phyloP scores from a whole-genome alignment of 2,329 filamentous ascomycete species.

The Cladobotryum mycophilum region DNA sequence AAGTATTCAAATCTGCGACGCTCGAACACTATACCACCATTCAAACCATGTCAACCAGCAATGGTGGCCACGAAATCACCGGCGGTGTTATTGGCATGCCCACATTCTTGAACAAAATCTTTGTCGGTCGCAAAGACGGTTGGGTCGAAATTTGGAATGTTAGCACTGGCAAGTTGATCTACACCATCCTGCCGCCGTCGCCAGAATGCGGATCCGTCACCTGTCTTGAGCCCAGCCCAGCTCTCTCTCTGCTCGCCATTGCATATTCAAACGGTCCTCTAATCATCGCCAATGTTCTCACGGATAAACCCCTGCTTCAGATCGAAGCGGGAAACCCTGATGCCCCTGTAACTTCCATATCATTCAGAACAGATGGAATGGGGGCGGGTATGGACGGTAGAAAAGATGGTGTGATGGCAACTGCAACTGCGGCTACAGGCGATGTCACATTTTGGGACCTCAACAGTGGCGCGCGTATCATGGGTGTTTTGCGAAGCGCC shows the following conservation, averaged over 20 bases:
- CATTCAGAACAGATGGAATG: slow-evolving; percentile 82
- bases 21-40: slow-evolving; percentile 89
- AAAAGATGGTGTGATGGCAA: slow-evolving; percentile 89
- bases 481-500: slow-evolving; percentile 79
- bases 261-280: slow-evolving; percentile 77
- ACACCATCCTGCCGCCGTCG: slow-evolving; percentile 75
- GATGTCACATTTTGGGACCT: slow-evolving; percentile 97
- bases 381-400: slow-evolving; percentile 84
- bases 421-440: slow-evolving; percentile 68
- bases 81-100: slow-evolving; percentile 82
- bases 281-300: slow-evolving; percentile 73
- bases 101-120: slow-evolving; percentile 93
- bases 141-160: slow-evolving; percentile 97
- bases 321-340: slow-evolving; percentile 61
- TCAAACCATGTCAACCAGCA: slow-evolving; percentile 48
- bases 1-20: slow-evolving; percentile 81
- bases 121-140: slow-evolving; percentile 80
- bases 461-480: slow-evolving; percentile 79
- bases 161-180: slow-evolving; percentile 83
- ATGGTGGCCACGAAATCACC: slow-evolving; percentile 62
- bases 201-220: slow-evolving; percentile 74
- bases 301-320: slow-evolving; percentile 65
- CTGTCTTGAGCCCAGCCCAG: slow-evolving; percentile 76
- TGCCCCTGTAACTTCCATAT: slow-evolving; percentile 69
- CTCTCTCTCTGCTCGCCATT: slow-evolving; percentile 78